Percentiles rank a stretch among this genome's conserved stretches.
These are phyloP conservation scores for Isabelozyma rhagii DNA, from an alignment of 805 yeast genomes.

Conservation along the genomic window DNA sequence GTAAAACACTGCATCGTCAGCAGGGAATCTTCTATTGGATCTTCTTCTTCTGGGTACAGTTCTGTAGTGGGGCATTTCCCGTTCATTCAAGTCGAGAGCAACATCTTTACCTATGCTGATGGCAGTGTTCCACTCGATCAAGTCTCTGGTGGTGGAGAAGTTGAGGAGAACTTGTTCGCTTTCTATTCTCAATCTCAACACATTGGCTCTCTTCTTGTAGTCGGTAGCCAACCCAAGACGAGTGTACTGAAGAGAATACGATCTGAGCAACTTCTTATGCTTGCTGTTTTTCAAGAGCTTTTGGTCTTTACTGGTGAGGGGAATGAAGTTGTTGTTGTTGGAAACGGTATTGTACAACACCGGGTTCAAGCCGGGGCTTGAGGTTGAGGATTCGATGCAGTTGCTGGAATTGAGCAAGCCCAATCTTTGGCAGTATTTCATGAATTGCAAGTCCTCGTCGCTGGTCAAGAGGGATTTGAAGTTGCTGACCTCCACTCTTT, in stretches of 20 bases:
- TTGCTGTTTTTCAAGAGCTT: background rate
- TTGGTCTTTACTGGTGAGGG: background rate
- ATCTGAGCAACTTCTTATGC: slow-evolving; percentile 42
- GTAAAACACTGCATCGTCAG: background rate
- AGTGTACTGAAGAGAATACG: slow-evolving; percentile 82
- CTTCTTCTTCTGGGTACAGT: slow-evolving; percentile 79
- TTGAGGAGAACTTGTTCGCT: slow-evolving; percentile 75
- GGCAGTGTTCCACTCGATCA: slow-evolving; percentile 77
- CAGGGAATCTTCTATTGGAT: slow-evolving; percentile 19
- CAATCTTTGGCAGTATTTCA: slow-evolving; percentile 19
- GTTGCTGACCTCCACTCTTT: slow-evolving; percentile 4
- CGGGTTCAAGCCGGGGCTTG: background rate
- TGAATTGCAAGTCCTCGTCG: slow-evolving; percentile 25
- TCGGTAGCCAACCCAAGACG: slow-evolving; percentile 83
- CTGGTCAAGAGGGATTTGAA: slow-evolving; percentile 19
- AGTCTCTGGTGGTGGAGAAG: slow-evolving; percentile 57
- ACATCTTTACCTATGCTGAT: slow-evolving; percentile 75
- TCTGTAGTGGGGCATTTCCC: slow-evolving; percentile 73
- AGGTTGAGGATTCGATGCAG: background rate
- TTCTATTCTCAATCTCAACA: slow-evolving; percentile 75
- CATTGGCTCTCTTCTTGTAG: slow-evolving; percentile 66
- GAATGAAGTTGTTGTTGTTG: background rate
- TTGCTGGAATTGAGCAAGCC: slow-evolving; percentile 9
- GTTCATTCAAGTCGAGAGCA: slow-evolving; percentile 66
- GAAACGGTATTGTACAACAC: slow-evolving; percentile 1